Conservation (phyloP, 2,329 filamentous ascomycete genomes). For the Exophiala spinifera region DNA sequence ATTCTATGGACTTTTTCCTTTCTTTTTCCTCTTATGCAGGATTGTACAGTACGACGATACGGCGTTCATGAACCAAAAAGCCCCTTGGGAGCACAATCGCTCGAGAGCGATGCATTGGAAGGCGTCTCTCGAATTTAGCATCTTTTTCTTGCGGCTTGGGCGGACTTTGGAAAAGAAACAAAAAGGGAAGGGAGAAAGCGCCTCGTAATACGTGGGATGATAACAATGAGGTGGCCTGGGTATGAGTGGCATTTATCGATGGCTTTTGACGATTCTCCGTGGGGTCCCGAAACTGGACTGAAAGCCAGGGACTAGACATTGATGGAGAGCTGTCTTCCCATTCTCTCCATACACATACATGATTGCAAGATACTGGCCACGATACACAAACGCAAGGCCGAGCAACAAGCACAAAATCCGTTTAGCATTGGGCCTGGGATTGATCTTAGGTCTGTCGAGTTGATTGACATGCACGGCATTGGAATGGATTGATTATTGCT, state of each 20-base stretch:
- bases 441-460: neutral
- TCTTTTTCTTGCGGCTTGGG: slow-evolving; percentile 12
- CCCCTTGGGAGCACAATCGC: neutral
- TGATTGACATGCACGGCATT: neutral
- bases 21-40: slow-evolving; percentile 5
- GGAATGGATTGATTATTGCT: neutral
- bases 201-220: slow-evolving; percentile 15
- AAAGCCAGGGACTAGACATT: neutral
- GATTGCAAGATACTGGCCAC: neutral
- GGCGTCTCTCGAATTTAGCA: slow-evolving; percentile 19
- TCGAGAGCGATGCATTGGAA: slow-evolving; percentile 17
- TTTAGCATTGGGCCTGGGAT: neutral
- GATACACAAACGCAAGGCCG: neutral
- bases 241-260: slow-evolving; percentile 4
- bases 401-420: neutral
- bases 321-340: neutral
- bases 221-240: slow-evolving; percentile 1
- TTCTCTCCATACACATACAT: neutral
- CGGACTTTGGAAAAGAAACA: slow-evolving; percentile 17
- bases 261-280: slow-evolving; percentile 21
- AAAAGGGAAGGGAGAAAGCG: slow-evolving; percentile 10
- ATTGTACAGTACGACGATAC: slow-evolving; percentile 28
- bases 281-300: slow-evolving; percentile 7
- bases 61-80: slow-evolving; percentile 18
- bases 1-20: neutral